A percentile compares a stretch with the other conserved stretches of the same genome.
Evolutionary conservation across 257 asterid species (phyloP).

Genomic region (Mitragyna speciosa): DNA sequence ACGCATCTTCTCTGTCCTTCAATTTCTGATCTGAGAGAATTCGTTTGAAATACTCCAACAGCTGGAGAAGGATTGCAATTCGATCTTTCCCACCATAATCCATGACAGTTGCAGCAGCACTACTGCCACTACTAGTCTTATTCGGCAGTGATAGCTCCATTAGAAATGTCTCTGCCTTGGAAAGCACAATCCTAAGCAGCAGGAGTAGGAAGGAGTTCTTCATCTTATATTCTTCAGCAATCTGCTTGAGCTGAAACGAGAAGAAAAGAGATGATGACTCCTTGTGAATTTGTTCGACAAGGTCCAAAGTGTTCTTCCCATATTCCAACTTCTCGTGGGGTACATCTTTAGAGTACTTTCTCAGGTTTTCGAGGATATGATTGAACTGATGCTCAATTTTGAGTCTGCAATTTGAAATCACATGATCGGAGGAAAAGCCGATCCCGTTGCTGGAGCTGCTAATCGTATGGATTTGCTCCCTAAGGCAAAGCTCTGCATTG

Average conservation of each 20-base stretch:
- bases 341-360: neutral
- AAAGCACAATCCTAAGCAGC: no score
- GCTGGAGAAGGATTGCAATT: no score
- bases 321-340: neutral
- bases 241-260: no score
- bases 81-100: neutral
- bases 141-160: neutral
- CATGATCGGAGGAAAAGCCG: neutral
- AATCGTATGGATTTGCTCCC: neutral
- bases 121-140: neutral
- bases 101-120: no score
- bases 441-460: no score
- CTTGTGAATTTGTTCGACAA: neutral
- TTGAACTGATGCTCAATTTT: neutral
- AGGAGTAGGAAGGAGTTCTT: no score
- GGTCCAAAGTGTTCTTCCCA: constrained; percentile 4
- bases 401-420: no score
- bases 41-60: neutral
- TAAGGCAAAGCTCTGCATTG: constrained; percentile 3
- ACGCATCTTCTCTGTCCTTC: neutral
- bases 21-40: no score
- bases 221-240: no score
- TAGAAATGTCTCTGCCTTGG: neutral
- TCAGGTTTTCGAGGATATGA: neutral
- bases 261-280: neutral